Conservation (phyloP, 441 rosid genomes). For the Adansonia grandidieri region DNA sequence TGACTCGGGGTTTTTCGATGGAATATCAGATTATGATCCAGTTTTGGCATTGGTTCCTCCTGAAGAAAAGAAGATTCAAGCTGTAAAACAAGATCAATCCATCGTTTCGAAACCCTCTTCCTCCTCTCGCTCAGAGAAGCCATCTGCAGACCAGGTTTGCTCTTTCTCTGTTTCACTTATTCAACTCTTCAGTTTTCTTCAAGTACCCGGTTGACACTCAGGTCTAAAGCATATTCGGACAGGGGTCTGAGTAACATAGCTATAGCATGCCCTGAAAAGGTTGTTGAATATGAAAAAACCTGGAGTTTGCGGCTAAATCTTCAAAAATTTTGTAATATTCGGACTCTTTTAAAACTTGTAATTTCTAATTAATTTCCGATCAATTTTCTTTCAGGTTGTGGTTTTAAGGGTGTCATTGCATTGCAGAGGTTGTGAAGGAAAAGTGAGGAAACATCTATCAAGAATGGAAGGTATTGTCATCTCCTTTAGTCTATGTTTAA, state of each 20-base stretch:
- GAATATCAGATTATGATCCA: slow-evolving; percentile 58
- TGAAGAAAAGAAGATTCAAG: slow-evolving; percentile 39
- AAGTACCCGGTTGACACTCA: too few species aligned
- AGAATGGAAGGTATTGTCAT: slow-evolving; percentile 68
- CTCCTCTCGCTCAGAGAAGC: slow-evolving; percentile 32
- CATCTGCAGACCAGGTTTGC: slow-evolving; percentile 55
- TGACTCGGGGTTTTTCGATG: slow-evolving; percentile 46
- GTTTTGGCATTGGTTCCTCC: slow-evolving; percentile 49
- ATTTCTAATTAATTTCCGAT: neutral
- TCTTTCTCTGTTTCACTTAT: slow-evolving; percentile 11
- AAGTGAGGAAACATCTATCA: slow-evolving; percentile 90
- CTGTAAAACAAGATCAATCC: slow-evolving; percentile 43
- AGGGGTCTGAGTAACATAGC: too few species aligned
- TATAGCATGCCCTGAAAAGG: too few species aligned
- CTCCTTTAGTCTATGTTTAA: neutral
- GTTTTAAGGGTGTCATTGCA: slow-evolving; percentile 92
- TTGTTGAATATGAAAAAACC: neutral
- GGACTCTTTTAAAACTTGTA: neutral
- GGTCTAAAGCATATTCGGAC: too few species aligned
- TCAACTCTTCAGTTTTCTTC: neutral
- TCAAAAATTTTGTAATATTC: neutral
- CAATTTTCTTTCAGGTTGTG: slow-evolving; percentile 61
- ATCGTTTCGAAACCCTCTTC: slow-evolving; percentile 44
- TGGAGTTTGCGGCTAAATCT: neutral
- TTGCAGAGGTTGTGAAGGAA: slow-evolving; percentile 94